phyloP scores from a whole-genome alignment of 495 filamentous ascomycete species.

The Aspergillus bertholletiae region DNA sequence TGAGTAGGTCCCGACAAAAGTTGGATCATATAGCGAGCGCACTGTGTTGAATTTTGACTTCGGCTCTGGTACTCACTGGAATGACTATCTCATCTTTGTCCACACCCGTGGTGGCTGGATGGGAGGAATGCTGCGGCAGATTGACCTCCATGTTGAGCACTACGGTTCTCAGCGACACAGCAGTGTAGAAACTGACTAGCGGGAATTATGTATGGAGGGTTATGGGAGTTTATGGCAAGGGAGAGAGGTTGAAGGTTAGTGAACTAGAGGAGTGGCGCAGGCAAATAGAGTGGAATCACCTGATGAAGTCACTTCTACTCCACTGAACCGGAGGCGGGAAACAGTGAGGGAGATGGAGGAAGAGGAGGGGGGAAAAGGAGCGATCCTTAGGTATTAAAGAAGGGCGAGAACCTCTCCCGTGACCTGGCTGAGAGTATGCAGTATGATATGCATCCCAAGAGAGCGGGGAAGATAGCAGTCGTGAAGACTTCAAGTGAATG shows the following conservation, averaged over 20 bases:
- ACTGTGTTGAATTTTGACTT: neutral
- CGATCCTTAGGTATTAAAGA: neutral
- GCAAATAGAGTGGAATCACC: neutral
- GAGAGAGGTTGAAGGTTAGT: too few relatives aligned
- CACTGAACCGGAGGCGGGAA: neutral
- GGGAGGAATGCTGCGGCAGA: slow-evolving; percentile 15
- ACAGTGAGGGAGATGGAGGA: neutral
- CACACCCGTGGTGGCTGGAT: slow-evolving; percentile 48
- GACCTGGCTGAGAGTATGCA: neutral
- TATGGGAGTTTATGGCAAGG: too few relatives aligned
- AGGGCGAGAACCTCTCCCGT: neutral
- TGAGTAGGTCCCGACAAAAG: neutral
- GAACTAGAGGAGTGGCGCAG: neutral
- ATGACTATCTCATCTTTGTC: slow-evolving; percentile 65
- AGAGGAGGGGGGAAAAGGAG: neutral
- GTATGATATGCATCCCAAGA: neutral
- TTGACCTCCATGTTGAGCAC: slow-evolving; percentile 17
- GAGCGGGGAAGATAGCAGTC: neutral
- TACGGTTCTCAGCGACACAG: neutral
- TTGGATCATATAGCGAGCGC: neutral
- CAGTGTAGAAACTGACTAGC: too few relatives aligned
- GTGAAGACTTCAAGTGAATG: too few relatives aligned
- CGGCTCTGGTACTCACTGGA: slow-evolving; percentile 48
- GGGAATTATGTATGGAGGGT: too few relatives aligned
- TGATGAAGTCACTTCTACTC: neutral